Conservation (phyloP, 2,329 filamentous ascomycete genomes). For the Trichothecium sympodiale region DNA sequence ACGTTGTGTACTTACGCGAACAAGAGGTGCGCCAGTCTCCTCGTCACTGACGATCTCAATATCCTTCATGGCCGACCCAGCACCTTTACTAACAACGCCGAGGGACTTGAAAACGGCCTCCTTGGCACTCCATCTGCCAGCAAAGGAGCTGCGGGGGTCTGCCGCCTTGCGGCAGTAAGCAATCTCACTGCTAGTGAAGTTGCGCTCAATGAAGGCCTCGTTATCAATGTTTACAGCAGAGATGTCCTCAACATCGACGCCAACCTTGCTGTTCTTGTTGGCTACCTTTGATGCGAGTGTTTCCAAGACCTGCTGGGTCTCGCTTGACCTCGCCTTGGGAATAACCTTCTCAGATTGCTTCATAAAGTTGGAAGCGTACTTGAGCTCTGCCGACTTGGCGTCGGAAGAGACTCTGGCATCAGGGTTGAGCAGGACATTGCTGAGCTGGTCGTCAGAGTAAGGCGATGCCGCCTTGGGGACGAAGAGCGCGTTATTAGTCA, state of each 20-base stretch:
- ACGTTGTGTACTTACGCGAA: slow-evolving; percentile 56
- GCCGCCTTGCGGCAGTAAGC: slow-evolving; percentile 74
- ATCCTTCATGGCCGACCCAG: slow-evolving; percentile 80
- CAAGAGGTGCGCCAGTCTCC: slow-evolving; percentile 70
- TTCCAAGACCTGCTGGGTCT: slow-evolving; percentile 67
- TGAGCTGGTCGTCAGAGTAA: slow-evolving; percentile 80
- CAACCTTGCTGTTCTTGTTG: slow-evolving; percentile 60
- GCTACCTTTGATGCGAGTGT: slow-evolving; percentile 55
- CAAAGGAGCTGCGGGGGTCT: slow-evolving; percentile 79
- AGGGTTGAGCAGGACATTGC: slow-evolving; percentile 86
- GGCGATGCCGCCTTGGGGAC: slow-evolving; percentile 88
- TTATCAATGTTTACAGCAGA: slow-evolving; percentile 84
- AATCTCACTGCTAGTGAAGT: slow-evolving; percentile 80
- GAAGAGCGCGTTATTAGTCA: slow-evolving; percentile 97
- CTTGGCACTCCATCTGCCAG: slow-evolving; percentile 93
- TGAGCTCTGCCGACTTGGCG: slow-evolving; percentile 75
- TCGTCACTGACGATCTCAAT: slow-evolving; percentile 84
- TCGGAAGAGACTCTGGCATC: slow-evolving; percentile 74
- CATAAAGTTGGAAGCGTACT: slow-evolving; percentile 59
- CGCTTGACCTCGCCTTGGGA: slow-evolving; percentile 38
- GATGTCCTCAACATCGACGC: slow-evolving; percentile 89
- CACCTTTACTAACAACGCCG: slow-evolving; percentile 76
- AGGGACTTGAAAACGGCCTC: slow-evolving; percentile 98
- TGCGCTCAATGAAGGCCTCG: slow-evolving; percentile 85
- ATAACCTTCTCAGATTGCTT: slow-evolving; percentile 49